Evolutionary conservation across 805 yeast genomes (phyloP).

Genomic region (Starmerella tilneyi): DNA sequence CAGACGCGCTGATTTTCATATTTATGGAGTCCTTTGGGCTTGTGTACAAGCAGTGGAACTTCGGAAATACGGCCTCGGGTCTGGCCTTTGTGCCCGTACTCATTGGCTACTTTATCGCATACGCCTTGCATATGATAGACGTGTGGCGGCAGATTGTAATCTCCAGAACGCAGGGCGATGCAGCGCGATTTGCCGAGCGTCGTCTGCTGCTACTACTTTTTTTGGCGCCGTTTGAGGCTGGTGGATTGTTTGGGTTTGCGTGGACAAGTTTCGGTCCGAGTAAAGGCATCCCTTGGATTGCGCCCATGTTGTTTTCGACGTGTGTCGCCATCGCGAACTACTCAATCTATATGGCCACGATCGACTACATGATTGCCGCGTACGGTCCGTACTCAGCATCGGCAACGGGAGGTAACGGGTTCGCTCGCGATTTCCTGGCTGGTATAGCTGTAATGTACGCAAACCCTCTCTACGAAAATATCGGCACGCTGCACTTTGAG

Average conservation of each 20-base stretch:
- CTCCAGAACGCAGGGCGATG: slow-evolving; percentile 28
- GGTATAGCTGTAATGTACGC: slow-evolving; percentile 36
- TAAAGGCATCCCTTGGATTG: slow-evolving; percentile 34
- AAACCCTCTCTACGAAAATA: slow-evolving; percentile 34
- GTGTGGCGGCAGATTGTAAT: slow-evolving; percentile 30
- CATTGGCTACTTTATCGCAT: slow-evolving; percentile 34
- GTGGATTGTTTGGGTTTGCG: slow-evolving; percentile 37
- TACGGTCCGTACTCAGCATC: slow-evolving; percentile 38
- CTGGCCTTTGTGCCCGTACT: slow-evolving; percentile 32
- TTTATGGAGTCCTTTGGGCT: slow-evolving; percentile 34
- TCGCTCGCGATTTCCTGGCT: slow-evolving; percentile 36
- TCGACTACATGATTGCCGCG: slow-evolving; percentile 37
- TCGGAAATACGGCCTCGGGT: slow-evolving; percentile 30
- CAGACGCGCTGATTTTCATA: slow-evolving; percentile 36
- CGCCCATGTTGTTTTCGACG: slow-evolving; percentile 34
- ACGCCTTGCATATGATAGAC: slow-evolving; percentile 32
- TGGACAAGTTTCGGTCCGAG: slow-evolving; percentile 37
- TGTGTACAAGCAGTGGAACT: slow-evolving; percentile 34
- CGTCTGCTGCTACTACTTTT: slow-evolving; percentile 30
- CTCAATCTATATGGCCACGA: slow-evolving; percentile 38
- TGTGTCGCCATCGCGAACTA: slow-evolving; percentile 36
- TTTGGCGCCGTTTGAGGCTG: slow-evolving; percentile 34
- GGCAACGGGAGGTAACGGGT: slow-evolving; percentile 39
- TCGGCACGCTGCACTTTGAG: slow-evolving; percentile 31
- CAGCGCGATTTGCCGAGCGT: slow-evolving; percentile 23